These are phyloP conservation scores for Pyropia haitanensis DNA, from an alignment of 23 red algal species.

Conservation along the genomic window DNA sequence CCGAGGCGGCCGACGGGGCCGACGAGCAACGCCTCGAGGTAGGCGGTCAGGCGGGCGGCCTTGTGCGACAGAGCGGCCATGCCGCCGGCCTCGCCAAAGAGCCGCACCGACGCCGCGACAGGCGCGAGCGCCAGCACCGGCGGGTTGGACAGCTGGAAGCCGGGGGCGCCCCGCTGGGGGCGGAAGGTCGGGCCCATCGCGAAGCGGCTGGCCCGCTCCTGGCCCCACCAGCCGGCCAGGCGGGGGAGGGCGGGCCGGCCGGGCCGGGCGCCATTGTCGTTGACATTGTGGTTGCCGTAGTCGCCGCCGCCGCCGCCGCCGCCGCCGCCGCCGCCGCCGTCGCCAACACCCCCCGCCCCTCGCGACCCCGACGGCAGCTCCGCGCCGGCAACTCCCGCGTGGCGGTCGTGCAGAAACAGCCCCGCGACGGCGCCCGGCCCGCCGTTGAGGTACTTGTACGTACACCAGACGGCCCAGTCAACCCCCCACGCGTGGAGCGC, in stretches of 20 bases:
- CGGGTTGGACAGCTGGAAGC: slow-evolving; percentile 89
- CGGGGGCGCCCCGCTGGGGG: slow-evolving; percentile 24
- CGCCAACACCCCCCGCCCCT: neutral
- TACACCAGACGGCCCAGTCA: slow-evolving; percentile 92
- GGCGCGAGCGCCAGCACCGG: slow-evolving; percentile 66
- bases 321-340: too few relatives aligned
- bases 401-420: slow-evolving; percentile 67
- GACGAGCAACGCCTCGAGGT: slow-evolving; percentile 35
- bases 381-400: slow-evolving; percentile 7
- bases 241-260: slow-evolving; percentile 11
- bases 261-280: too few relatives aligned
- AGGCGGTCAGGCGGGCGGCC: slow-evolving; percentile 51
- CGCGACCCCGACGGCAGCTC: neutral
- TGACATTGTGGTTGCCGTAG: too few relatives aligned
- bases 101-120: slow-evolving; percentile 38
- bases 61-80: slow-evolving; percentile 44
- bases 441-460: slow-evolving; percentile 94
- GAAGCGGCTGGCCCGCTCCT: slow-evolving; percentile 56
- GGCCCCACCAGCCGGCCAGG: slow-evolving; percentile 89
- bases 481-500: slow-evolving; percentile 83
- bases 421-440: slow-evolving; percentile 77
- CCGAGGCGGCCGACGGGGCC: slow-evolving; percentile 5
- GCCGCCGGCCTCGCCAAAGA: slow-evolving; percentile 61
- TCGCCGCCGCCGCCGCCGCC: too few relatives aligned
- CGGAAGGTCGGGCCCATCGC: slow-evolving; percentile 36